Base-by-base conservation (phyloP, 2,329 filamentous ascomycete genomes). In the Trichoderma asperellum region DNA sequence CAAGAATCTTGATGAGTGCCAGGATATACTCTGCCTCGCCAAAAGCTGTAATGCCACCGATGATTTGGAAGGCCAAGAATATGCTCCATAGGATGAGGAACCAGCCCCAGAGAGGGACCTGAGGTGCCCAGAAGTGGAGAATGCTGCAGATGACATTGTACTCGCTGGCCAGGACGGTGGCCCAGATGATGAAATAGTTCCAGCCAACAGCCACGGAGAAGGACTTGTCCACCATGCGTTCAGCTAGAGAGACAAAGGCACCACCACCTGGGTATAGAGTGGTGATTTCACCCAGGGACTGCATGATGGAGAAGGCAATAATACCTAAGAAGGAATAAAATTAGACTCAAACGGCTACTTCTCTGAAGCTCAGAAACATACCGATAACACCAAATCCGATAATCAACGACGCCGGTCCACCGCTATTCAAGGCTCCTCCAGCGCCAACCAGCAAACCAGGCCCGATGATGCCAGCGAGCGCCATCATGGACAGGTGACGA, bases 11-110 rank as follows among this genome's bases (percentile, higher is more conserved):
- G 76, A 93, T 80, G 18, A 91, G 84, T 0, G 91, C 89, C 68
- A 94, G 86, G 90, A 91, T 94, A 75, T 94, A 93, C 76, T 95
- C 92, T 11, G 91, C 88, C 76, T 94, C 92, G 16, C 92, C 92
- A 76, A 93, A 94, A 4, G 89, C 88, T 73, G 89, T 87, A 1
- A 94, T 89, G 1, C 91, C 91, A 1, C 91, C 91, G 1, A 93
- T 81, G 40, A 93, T 83, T 74, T 93, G 92, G 70, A 93, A 88
- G 0, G 81, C 83, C 0, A 90, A 83, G 72, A 94, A 92, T 0
- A 88, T 80, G n/a, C 88, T 86, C 88, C 91, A 93, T 73, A 93
- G 89, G n/a, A 93, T 85, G 35, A 91, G 81, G 70, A 93, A 92
- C 76, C 84, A 94, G 70, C 83, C 90, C 90, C 82, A 93, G 76